These are phyloP conservation scores for Fusarium duplospermum DNA, from an alignment of 2,329 filamentous ascomycete genomes.

Conservation along the genomic window DNA sequence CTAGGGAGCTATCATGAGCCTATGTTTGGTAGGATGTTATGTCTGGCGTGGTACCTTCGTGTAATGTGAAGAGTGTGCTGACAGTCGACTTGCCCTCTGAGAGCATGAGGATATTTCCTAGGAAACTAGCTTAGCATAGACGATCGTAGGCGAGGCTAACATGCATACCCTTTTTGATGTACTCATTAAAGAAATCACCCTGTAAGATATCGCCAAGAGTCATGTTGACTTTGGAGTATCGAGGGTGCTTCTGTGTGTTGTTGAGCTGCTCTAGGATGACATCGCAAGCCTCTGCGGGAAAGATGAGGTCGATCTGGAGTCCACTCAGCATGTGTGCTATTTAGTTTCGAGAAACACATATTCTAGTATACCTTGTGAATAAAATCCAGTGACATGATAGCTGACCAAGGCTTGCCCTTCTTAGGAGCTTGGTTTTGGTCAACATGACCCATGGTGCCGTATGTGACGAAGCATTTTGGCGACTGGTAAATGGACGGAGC, in stretches of 20 bases:
- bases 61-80: constrained; percentile 79
- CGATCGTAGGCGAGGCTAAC: fast-evolving
- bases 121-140: background rate
- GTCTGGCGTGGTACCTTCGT: constrained; percentile 65
- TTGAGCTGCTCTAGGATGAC: constrained; percentile 65
- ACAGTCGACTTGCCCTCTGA: constrained; percentile 79
- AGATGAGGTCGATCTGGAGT: constrained; percentile 72
- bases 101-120: constrained; percentile 84
- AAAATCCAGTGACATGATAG: constrained; percentile 73
- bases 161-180: constrained; percentile 79
- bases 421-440: constrained; percentile 76
- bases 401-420: constrained; percentile 81
- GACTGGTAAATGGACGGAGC: constrained; percentile 62
- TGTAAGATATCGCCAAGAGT: constrained; percentile 77
- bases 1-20: constrained; percentile 53
- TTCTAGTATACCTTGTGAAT: constrained; percentile 70
- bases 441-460: constrained; percentile 75
- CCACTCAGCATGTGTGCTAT: background rate
- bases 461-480: constrained; percentile 80
- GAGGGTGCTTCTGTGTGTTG: constrained; percentile 48
- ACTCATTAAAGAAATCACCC: constrained; percentile 82
- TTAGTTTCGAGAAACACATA: no score
- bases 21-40: background rate
- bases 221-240: constrained; percentile 78
- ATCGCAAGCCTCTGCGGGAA: constrained; percentile 73